Conservation (phyloP, 2,329 filamentous ascomycete species). For the Lachnellula occidentalis region DNA sequence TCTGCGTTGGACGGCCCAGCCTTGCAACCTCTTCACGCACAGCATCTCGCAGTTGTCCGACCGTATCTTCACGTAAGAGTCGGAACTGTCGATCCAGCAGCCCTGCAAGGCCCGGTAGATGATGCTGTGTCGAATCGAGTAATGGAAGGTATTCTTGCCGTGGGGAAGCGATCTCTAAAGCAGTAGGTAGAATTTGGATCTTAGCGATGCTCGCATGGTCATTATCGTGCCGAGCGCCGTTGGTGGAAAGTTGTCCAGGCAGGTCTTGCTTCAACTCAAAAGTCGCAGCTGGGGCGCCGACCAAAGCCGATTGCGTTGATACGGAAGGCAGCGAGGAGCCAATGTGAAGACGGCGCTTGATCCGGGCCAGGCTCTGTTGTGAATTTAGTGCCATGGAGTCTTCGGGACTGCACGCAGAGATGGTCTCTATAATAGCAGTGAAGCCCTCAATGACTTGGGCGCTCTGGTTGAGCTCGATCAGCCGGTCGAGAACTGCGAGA, state of each 20-base stretch:
- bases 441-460: constrained; percentile 29
- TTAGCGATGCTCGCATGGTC: constrained; percentile 41
- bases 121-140: constrained; percentile 36
- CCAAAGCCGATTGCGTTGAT: constrained; percentile 9
- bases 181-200: constrained; percentile 46
- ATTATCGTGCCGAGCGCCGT: constrained; percentile 42
- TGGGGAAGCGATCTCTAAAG: constrained; percentile 39
- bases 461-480: constrained; percentile 35
- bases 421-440: constrained; percentile 22
- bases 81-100: constrained; percentile 51
- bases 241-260: constrained; percentile 30
- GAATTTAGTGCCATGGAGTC: constrained; percentile 14
- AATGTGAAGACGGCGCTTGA: constrained; percentile 24
- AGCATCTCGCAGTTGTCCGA: constrained; percentile 47
- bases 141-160: constrained; percentile 42
- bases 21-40: constrained; percentile 36
- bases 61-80: constrained; percentile 49
- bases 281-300: constrained; percentile 13
- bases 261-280: constrained; percentile 25
- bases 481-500: constrained; percentile 24
- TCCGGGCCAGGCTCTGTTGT: constrained; percentile 21
- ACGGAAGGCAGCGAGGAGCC: constrained; percentile 21
- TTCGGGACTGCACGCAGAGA: constrained; percentile 22
- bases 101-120: constrained; percentile 40
- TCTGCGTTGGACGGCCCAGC: constrained; percentile 31